Percentiles rank a stretch among this genome's conserved stretches.
Conservation (phyloP, 495 filamentous ascomycete species). For the Annulohypoxylon bovei region DNA sequence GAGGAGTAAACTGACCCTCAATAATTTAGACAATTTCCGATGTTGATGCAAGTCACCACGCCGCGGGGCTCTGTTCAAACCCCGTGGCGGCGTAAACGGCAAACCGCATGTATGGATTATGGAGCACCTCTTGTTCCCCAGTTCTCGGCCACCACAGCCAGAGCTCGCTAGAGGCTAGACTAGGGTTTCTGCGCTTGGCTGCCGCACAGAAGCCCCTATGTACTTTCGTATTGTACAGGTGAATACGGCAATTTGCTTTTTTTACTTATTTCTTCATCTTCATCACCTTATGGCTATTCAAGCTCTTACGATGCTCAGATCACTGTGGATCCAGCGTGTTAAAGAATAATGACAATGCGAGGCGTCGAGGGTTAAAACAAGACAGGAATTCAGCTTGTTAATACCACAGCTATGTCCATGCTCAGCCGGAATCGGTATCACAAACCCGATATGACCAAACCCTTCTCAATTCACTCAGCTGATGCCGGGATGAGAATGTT, state of each 20-base stretch:
- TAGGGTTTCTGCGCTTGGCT: slow-evolving; percentile 20
- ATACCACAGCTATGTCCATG: not conserved
- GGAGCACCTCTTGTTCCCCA: slow-evolving; percentile 11
- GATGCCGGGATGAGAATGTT: slow-evolving; percentile 5
- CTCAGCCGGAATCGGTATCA: slow-evolving; percentile 20
- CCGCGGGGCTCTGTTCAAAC: slow-evolving; percentile 7
- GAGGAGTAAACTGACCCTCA: slow-evolving; percentile 28
- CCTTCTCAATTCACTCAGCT: not conserved
- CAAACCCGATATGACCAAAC: slow-evolving; percentile 10
- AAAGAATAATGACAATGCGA: slow-evolving; percentile 5
- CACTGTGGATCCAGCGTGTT: slow-evolving; percentile 9
- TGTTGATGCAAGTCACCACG: slow-evolving; percentile 22
- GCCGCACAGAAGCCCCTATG: slow-evolving; percentile 25
- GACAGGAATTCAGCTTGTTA: not conserved
- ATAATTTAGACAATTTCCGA: slow-evolving; percentile 33
- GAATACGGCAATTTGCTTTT: slow-evolving; percentile 16
- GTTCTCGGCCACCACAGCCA: slow-evolving; percentile 20
- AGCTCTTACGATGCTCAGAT: slow-evolving; percentile 20
- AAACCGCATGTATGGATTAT: slow-evolving; percentile 2
- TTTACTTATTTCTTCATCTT: not conserved
- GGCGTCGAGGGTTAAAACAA: slow-evolving; percentile 5
- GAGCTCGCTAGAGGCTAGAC: slow-evolving; percentile 9
- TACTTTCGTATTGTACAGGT: slow-evolving; percentile 3
- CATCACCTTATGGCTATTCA: slow-evolving; percentile 11
- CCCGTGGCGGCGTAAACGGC: not conserved